Conservation (phyloP, 2,329 filamentous ascomycete genomes). For the Curvularia lunata region DNA sequence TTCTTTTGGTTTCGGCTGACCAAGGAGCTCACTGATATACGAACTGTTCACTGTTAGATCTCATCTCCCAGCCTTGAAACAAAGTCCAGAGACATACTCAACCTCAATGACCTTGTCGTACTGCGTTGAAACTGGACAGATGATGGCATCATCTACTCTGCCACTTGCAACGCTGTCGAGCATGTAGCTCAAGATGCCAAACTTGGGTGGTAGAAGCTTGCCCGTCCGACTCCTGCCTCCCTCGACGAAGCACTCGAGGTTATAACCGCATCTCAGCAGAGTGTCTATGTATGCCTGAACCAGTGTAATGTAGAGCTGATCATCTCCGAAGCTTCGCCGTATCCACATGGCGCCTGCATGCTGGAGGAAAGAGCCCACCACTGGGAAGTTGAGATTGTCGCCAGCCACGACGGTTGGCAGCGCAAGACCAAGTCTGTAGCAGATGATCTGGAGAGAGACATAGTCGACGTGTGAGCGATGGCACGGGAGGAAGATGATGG, state of each 20-base stretch:
- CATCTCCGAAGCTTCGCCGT: constrained; percentile 87
- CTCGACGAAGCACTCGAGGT: constrained; percentile 99
- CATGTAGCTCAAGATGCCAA: constrained; percentile 91
- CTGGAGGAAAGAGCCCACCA: constrained; percentile 88
- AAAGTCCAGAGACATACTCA: constrained; percentile 27
- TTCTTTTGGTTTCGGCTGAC: constrained; percentile 94
- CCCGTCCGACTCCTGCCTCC: constrained; percentile 91
- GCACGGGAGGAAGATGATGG: constrained; percentile 93
- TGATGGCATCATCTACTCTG: constrained; percentile 85
- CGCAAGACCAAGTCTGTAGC: constrained; percentile 87
- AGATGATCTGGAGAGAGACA: constrained; percentile 91
- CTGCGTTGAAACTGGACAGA: constrained; percentile 95
- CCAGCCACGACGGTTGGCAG: constrained; percentile 92
- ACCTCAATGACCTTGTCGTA: constrained; percentile 99
- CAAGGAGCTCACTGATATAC: constrained; percentile 92
- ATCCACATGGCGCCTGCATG: constrained; percentile 98
- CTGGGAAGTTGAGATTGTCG: constrained; percentile 93
- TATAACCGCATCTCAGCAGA: constrained; percentile 85
- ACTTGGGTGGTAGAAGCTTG: constrained; percentile 92
- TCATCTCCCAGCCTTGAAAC: not conserved
- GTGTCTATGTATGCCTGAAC: constrained; percentile 97
- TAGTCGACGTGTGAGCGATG: constrained; percentile 97
- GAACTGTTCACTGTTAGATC: constrained; percentile 57
- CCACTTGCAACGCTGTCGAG: constrained; percentile 89
- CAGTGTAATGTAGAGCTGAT: constrained; percentile 87